phyloP scores from a whole-genome alignment of 75 land plant species.

The Adiantum capillusveneris region DNA sequence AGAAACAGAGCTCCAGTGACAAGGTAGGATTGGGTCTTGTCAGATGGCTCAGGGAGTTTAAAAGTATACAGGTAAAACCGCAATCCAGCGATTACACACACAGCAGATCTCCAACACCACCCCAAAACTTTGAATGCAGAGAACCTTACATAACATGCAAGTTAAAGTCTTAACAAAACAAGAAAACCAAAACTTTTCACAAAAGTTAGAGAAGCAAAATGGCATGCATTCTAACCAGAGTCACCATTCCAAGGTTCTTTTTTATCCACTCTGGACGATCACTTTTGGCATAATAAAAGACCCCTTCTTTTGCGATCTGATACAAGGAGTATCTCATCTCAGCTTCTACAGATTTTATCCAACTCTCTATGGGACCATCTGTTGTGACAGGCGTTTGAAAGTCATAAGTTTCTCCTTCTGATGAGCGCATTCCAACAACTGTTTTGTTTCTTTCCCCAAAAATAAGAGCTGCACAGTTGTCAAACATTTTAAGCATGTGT shows the following conservation, averaged over 20 bases:
- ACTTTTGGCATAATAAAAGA: conserved; percentile 29
- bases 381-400: conserved; percentile 14
- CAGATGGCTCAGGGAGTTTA: too few relatives aligned
- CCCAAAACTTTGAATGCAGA: background rate
- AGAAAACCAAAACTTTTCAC: background rate
- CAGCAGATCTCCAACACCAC: too few relatives aligned
- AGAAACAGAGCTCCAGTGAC: too few relatives aligned
- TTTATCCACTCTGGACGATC: conserved; percentile 20
- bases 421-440: conserved; percentile 24
- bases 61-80: too few relatives aligned
- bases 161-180: background rate
- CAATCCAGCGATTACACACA: too few relatives aligned
- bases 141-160: background rate
- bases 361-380: conserved; percentile 24
- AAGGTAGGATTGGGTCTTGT: too few relatives aligned
- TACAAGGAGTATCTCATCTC: conserved; percentile 25
- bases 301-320: conserved; percentile 30
- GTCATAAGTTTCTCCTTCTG: conserved; percentile 25
- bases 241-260: conserved; percentile 29
- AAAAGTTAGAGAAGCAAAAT: background rate
- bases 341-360: conserved; percentile 26
- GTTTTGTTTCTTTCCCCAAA: conserved; percentile 30
- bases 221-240: conserved; percentile 13
- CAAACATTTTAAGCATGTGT: conserved; percentile 36
- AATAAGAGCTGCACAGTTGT: conserved; percentile 25